Percentiles rank a stretch among this genome's conserved stretches.
These are phyloP conservation scores for Sungouiozyma intestinalis DNA, from an alignment of 805 yeast genomes.

Conservation along the genomic window DNA sequence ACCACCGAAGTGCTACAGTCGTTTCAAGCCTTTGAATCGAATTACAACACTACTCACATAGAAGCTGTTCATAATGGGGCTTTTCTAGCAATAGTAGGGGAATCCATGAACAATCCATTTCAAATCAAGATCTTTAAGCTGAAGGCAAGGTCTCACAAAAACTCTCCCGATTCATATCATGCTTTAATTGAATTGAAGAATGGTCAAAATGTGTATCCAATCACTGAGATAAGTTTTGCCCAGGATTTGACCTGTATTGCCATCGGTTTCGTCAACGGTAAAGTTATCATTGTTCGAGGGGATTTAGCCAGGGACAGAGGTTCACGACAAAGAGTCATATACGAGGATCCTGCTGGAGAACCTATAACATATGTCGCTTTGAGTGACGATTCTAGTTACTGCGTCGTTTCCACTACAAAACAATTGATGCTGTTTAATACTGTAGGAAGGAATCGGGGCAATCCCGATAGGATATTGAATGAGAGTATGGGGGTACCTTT, in stretches of 20 bases:
- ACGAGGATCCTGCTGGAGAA: constrained; percentile 47
- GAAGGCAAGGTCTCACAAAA: constrained; percentile 14
- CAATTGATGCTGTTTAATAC: constrained; percentile 64
- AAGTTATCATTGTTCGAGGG: constrained; percentile 73
- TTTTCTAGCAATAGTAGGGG: constrained; percentile 62
- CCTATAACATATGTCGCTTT: constrained; percentile 75
- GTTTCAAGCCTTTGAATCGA: constrained; percentile 55
- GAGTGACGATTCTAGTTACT: constrained; percentile 36
- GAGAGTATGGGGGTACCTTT: constrained; percentile 36
- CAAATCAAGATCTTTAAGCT: constrained; percentile 67
- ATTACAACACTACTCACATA: constrained; percentile 53
- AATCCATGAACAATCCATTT: constrained; percentile 60
- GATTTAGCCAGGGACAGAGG: constrained; percentile 85
- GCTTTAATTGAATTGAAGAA: constrained; percentile 54
- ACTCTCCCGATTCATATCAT: constrained; percentile 31
- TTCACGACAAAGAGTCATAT: constrained; percentile 71
- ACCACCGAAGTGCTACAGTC: constrained; percentile 37
- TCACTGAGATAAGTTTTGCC: constrained; percentile 28
- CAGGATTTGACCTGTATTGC: constrained; percentile 20
- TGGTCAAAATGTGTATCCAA: constrained; percentile 69
- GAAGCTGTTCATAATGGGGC: constrained; percentile 34
- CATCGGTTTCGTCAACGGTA: constrained; percentile 43
- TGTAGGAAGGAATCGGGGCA: constrained; percentile 66
- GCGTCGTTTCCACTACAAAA: constrained; percentile 69
- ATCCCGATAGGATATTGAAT: constrained; percentile 42